phyloP scores from a whole-genome alignment of 495 filamentous ascomycete species.

The Aspergillus ostianus region DNA sequence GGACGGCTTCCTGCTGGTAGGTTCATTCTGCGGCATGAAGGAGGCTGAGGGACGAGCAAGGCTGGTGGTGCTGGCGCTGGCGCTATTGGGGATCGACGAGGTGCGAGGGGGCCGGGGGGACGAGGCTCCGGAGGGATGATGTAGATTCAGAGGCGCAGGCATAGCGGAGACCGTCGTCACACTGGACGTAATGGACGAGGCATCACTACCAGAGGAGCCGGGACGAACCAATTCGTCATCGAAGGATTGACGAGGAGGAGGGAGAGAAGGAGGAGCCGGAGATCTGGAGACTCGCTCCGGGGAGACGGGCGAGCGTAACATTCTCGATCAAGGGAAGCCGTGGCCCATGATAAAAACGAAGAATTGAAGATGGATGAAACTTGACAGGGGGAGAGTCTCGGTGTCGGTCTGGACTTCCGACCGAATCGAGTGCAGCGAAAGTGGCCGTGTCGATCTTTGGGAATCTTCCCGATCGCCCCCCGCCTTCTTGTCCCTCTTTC shows the following conservation, averaged over 20 bases:
- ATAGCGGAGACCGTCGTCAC: conserved; percentile 45
- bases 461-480: neutral
- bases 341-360: neutral
- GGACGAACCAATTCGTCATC: conserved; percentile 41
- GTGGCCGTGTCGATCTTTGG: neutral
- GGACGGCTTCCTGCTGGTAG: conserved; percentile 36
- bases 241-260: conserved; percentile 29
- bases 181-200: conserved; percentile 46
- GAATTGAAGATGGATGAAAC: neutral
- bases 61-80: conserved; percentile 25
- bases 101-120: conserved; percentile 41
- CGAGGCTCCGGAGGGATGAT: conserved; percentile 23
- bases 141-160: conserved; percentile 19
- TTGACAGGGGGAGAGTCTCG: neutral
- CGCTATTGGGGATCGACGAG: conserved; percentile 25
- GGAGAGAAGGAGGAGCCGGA: conserved; percentile 15
- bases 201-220: conserved; percentile 53
- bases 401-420: conserved; percentile 6
- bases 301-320: conserved; percentile 33
- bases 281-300: conserved; percentile 28
- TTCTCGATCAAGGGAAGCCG: conserved; percentile 5
- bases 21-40: conserved; percentile 43
- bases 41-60: conserved; percentile 31
- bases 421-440: neutral
- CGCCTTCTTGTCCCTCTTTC: neutral